phyloP scores from a whole-genome alignment of 2,329 filamentous ascomycete species.

The Fusarium setosum region DNA sequence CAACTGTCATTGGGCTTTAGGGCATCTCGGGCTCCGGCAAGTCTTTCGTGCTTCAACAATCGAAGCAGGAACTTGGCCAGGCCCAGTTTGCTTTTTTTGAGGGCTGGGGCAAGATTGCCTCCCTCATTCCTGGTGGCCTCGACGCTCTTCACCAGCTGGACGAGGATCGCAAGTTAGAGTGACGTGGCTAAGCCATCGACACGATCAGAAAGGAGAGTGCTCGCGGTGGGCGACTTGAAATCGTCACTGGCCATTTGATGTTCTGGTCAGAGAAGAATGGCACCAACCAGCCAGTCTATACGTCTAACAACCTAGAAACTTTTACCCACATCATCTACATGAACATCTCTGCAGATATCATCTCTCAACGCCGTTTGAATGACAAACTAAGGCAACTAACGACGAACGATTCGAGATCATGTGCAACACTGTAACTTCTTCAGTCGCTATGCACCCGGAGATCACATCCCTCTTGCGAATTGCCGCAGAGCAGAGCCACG shows the following conservation, averaged over 20 bases:
- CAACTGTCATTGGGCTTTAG: slow-evolving; percentile 63
- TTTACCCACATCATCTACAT: slow-evolving; percentile 72
- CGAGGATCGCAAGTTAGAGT: slow-evolving; percentile 48
- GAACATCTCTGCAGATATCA: slow-evolving; percentile 48
- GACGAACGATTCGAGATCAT: slow-evolving; percentile 54
- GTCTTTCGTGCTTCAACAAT: slow-evolving; percentile 54
- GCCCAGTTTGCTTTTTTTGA: slow-evolving; percentile 61
- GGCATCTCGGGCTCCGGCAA: slow-evolving; percentile 67
- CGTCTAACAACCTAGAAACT: slow-evolving; percentile 54
- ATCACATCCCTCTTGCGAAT: slow-evolving; percentile 56
- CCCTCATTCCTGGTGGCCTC: slow-evolving; percentile 58
- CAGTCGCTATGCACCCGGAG: slow-evolving; percentile 58
- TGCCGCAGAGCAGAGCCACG: slow-evolving; percentile 45
- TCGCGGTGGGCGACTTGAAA: slow-evolving; percentile 47
- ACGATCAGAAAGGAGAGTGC: slow-evolving; percentile 53
- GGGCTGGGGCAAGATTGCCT: slow-evolving; percentile 60
- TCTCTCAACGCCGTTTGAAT: slow-evolving; percentile 50
- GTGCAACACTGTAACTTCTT: slow-evolving; percentile 57
- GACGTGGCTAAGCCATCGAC: slow-evolving; percentile 58
- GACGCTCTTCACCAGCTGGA: slow-evolving; percentile 56
- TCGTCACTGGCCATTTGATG: slow-evolving; percentile 68
- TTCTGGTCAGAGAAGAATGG: slow-evolving; percentile 59
- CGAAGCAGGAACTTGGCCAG: slow-evolving; percentile 46
- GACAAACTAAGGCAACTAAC: slow-evolving; percentile 53
- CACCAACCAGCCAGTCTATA: slow-evolving; percentile 51